A percentile compares a stretch with the other conserved stretches of the same genome.
These are phyloP conservation scores for Starmerella ratchasimensis DNA, from an alignment of 805 yeast species.

Conservation along the genomic window DNA sequence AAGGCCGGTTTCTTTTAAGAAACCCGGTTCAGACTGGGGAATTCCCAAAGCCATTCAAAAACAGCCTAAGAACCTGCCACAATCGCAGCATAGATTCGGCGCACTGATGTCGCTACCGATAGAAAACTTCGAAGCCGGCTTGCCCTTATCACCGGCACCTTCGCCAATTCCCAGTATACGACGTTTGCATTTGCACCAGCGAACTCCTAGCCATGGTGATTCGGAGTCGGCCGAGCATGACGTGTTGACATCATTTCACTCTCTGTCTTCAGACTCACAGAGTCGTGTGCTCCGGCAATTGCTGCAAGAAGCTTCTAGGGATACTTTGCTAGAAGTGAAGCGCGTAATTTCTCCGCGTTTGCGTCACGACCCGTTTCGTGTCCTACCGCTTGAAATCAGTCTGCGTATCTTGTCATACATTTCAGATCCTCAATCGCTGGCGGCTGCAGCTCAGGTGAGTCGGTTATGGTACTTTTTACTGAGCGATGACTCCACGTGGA, in stretches of 20 bases:
- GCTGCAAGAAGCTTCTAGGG: constrained; percentile 19
- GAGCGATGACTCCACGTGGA: constrained; percentile 33
- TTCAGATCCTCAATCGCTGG: constrained; percentile 69
- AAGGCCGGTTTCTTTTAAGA: too few relatives aligned
- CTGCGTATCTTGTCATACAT: constrained; percentile 70
- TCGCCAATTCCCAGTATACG: constrained; percentile 22
- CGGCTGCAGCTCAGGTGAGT: constrained; percentile 87
- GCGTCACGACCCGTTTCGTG: constrained; percentile 31
- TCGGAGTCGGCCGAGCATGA: constrained; percentile 2
- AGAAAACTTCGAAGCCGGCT: constrained; percentile 2
- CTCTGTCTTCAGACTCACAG: constrained; percentile 16
- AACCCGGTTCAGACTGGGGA: too few relatives aligned
- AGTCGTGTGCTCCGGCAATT: constrained; percentile 18
- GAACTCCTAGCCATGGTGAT: neutral
- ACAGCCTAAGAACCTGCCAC: too few relatives aligned
- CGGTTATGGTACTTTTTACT: constrained; percentile 50
- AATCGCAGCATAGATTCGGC: neutral
- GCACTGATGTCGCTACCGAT: neutral
- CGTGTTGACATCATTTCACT: constrained; percentile 14
- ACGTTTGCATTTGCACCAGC: constrained; percentile 5
- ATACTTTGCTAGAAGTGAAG: constrained; percentile 21
- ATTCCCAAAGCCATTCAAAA: too few relatives aligned
- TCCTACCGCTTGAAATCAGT: constrained; percentile 67
- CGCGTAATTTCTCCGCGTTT: constrained; percentile 28
- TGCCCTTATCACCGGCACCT: constrained; percentile 24